Evolutionary conservation across 2,329 filamentous ascomycete genomes (phyloP), one percentile per base, ranked within the genome.

Genomic region (Akanthomyces lecanii): DNA sequence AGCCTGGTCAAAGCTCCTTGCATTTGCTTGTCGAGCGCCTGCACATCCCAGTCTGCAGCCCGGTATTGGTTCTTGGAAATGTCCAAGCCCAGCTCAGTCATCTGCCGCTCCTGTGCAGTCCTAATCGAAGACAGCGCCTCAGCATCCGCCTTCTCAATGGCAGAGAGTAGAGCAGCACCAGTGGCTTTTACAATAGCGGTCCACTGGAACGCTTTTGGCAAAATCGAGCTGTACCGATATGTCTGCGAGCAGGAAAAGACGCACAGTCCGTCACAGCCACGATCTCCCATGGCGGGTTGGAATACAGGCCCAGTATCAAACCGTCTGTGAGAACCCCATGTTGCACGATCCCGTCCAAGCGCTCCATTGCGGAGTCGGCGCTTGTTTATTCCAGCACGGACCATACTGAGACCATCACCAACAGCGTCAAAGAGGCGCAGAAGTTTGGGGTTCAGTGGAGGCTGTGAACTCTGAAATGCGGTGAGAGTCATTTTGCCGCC

Each of bases 1-100:
- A 62, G 18, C 40, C 44, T 48, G 10, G 60, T 56, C 25, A 55
- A 12, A 10, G 60, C 60, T 25, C 52, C 44, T 30, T 54, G 48
- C 60, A 62, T 62, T 18, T 62, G 60, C 44, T 55, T 62, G 44
- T 62, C 60, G 18, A 62, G 51, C 23, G 60, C 60, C 10, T 62
- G 60, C 7, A 62, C 60, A 42, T 62, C 60, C 60, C 60, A 62
- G 23, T 62, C 60, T 6, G 60, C 60, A 8, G 60, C 60, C 14
- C 60, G 51, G n/a, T 62, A 62, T 28, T 62, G 60, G 28, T 62
- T 62, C 12, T 62, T 42, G 40, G 60, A 38, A 40, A 62, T 33
- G 18, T 62, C 60, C 10, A 42, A 50, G 33, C 51, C 51, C 11
- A 62, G 44, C 42, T 62, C 60, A 18, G 60, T 62, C 21, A 62